phyloP scores from a whole-genome alignment of 768 basidiomycete genomes.

The Panellus pusillus region DNA sequence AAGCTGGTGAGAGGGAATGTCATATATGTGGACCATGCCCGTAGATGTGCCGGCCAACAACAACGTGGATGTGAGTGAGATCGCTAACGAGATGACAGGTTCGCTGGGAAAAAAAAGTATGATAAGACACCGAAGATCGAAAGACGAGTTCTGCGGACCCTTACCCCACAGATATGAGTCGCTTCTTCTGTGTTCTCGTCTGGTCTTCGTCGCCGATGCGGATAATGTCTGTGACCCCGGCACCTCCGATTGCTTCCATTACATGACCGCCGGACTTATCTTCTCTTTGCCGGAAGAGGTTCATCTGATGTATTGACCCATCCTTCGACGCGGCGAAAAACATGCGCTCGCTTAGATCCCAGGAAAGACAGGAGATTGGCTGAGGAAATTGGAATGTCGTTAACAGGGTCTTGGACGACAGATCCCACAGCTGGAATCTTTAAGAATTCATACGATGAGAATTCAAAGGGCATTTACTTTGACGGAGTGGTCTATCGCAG shows the following conservation, averaged over 20 bases:
- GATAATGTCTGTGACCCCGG: conserved; percentile 68
- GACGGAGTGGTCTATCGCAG: conserved; percentile 86
- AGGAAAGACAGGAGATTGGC: conserved; percentile 65
- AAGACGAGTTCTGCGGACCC: conserved; percentile 19
- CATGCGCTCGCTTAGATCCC: conserved; percentile 83
- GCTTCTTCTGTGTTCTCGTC: conserved; percentile 44
- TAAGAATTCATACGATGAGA: conserved; percentile 12
- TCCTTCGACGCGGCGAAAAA: conserved; percentile 84
- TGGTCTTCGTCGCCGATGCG: conserved; percentile 58
- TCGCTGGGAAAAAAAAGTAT: conserved; percentile 47
- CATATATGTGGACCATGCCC: conserved; percentile 78
- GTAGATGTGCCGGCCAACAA: conserved; percentile 79
- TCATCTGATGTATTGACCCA: conserved; percentile 77
- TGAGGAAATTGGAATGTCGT: conserved; percentile 88
- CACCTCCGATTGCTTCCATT: conserved; percentile 74
- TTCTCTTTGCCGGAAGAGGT: conserved; percentile 68
- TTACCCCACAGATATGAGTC: conserved; percentile 74
- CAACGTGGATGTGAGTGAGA: conserved; percentile 76
- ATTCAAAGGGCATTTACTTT: conserved; percentile 56
- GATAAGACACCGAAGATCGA: not conserved
- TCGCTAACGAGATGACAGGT: conserved; percentile 66
- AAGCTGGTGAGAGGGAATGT: conserved; percentile 88
- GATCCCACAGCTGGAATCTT: conserved; percentile 70
- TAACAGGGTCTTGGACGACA: conserved; percentile 69
- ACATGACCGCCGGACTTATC: conserved; percentile 50